Base-by-base conservation (phyloP, 768 basidiomycete genomes). In the Termitomyces sp. region DNA sequence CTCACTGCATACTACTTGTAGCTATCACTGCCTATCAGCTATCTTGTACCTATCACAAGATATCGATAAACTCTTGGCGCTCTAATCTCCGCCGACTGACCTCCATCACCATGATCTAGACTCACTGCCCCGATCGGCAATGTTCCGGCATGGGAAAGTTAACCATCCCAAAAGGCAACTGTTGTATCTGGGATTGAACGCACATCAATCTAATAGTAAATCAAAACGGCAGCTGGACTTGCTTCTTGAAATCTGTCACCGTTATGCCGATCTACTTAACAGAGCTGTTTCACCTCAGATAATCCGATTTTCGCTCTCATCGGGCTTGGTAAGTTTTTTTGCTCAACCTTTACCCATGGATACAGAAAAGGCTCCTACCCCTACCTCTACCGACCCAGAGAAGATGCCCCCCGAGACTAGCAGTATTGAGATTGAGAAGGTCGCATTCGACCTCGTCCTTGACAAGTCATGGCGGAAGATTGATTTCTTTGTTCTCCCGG, bases 401-500 rank as follows among this genome's bases (percentile, higher is more conserved):
- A 73, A 71, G 59, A 57, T 62, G 18, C 60, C 62, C 59, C 53
- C 6, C 8, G 71, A 65, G 50, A 55, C 66, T 9, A 65, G 28
- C 61, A 71, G 68, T 61, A 64, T 68, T 58, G 66, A 55, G 15
- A 67, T 52, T 22, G 22, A 52, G 18, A 8, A 51, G 42, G 65
- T 38, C 67, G 68, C 61, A 60, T 63, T 44, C 58, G 71, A 78
- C 60, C 65, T 68, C 6, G 68, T 59, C 24, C 69, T 83, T 46
- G 82, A 82, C 58, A 68, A 65, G 32, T 67, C 40, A 61, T 68
- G 75, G 75, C 70, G 70, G 61, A 79, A 79, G 61, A 68, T 79
- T 18, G 75, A 79, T 59, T 64, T 65, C 64, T 71, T 70, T 62
- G 63, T 78, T 49, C 68, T 79, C 24, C 76, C 77, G 1, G 28